A percentile compares a stretch with the other conserved stretches of the same genome.
These are phyloP conservation scores for Cicer cuneatum DNA, from an alignment of 306 rosid genomes.

Conservation along the genomic window DNA sequence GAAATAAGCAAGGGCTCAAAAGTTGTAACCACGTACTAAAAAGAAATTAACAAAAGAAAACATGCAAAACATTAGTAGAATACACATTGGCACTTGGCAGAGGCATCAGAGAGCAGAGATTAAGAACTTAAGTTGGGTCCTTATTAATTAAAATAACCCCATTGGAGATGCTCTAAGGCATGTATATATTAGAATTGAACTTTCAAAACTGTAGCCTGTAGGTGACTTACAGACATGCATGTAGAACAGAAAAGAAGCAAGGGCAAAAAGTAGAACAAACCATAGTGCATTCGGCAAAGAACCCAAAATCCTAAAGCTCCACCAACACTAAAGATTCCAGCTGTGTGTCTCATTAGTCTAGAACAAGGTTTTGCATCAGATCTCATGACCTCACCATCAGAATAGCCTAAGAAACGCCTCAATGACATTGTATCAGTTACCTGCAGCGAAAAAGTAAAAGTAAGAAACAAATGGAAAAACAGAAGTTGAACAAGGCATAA, in stretches of 20 bases:
- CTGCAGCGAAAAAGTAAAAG: background rate
- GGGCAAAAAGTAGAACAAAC: conserved; percentile 50
- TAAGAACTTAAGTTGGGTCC: background rate
- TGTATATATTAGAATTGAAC: background rate
- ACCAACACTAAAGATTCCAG: conserved; percentile 79
- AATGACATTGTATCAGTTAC: conserved; percentile 63
- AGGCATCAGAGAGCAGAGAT: background rate
- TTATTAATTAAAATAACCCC: too few species aligned
- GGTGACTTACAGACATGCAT: background rate
- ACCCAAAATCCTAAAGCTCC: conserved; percentile 90
- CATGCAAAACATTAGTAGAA: background rate
- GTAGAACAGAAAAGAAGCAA: conserved; percentile 14
- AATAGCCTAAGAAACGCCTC: conserved; percentile 73
- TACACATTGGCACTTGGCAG: conserved; percentile 3
- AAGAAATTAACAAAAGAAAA: conserved; percentile 30
- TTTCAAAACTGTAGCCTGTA: background rate
- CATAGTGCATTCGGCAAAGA: conserved; percentile 87
- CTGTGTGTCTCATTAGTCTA: conserved; percentile 85
- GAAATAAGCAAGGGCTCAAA: conserved; percentile 10
- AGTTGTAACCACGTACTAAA: background rate
- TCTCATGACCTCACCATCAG: conserved; percentile 90
- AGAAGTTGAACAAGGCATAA: too few species aligned
- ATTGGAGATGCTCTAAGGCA: background rate
- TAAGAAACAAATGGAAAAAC: too few species aligned
- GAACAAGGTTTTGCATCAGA: conserved; percentile 88